phyloP scores from a whole-genome alignment of 2,329 filamentous ascomycete genomes.

The Byssothecium circinans region DNA sequence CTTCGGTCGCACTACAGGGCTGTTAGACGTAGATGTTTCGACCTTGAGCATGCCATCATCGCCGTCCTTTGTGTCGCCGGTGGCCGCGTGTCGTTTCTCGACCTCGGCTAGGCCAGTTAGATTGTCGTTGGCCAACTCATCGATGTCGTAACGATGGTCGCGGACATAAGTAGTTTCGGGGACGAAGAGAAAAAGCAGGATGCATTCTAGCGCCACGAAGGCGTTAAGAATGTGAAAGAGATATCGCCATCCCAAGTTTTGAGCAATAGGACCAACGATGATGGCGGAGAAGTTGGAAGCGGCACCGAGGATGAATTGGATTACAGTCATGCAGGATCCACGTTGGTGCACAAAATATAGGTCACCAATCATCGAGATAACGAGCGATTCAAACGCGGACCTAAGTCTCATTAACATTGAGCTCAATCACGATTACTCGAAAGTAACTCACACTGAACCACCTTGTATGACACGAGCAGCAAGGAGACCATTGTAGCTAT shows the following conservation, averaged over 20 bases:
- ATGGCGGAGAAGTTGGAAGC: constrained; percentile 42
- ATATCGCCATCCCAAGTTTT: constrained; percentile 41
- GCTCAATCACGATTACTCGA: neutral
- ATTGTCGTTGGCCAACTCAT: constrained; percentile 31
- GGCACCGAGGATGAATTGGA: constrained; percentile 41
- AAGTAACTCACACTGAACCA: constrained; percentile 20
- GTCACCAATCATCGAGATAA: constrained; percentile 41
- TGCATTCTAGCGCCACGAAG: constrained; percentile 48
- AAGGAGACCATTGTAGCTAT: constrained; percentile 34
- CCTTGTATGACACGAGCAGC: constrained; percentile 41
- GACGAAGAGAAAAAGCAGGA: constrained; percentile 53
- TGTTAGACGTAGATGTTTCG: constrained; percentile 21
- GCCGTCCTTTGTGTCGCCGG: constrained; percentile 9
- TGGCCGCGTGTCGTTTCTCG: constrained; percentile 23
- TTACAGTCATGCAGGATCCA: constrained; percentile 36
- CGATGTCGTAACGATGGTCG: constrained; percentile 38
- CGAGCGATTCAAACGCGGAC: constrained; percentile 40
- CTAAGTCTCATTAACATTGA: constrained; percentile 9
- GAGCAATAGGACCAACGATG: constrained; percentile 40
- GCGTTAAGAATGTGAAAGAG: constrained; percentile 54
- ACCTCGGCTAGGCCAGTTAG: constrained; percentile 27
- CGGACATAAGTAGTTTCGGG: constrained; percentile 56
- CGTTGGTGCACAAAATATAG: constrained; percentile 43
- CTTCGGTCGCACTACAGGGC: constrained; percentile 24
- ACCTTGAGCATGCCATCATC: constrained; percentile 21